Evolutionary conservation across 2,329 filamentous ascomycete species (phyloP).

Genomic region (Cladobotryum mycophilum): DNA sequence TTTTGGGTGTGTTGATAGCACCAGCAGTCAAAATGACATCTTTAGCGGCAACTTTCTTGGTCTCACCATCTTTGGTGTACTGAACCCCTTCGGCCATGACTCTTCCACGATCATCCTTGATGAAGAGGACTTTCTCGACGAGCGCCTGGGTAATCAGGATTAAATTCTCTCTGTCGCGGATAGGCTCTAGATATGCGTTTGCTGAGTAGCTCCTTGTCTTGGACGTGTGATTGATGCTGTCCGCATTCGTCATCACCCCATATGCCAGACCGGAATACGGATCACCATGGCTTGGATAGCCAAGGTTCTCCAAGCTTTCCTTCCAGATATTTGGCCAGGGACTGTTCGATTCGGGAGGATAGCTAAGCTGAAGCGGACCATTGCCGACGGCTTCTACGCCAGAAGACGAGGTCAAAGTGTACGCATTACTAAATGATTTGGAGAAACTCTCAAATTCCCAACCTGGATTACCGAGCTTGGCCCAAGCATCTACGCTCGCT

Average conservation of each 20-base stretch:
- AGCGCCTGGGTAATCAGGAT: slow-evolving; percentile 26
- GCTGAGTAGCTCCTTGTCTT: background rate
- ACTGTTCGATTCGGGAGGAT: background rate
- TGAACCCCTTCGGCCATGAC: slow-evolving; percentile 18
- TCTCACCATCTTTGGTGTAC: slow-evolving; percentile 10
- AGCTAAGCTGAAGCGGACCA: slow-evolving; percentile 19
- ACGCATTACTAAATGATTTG: slow-evolving; percentile 21
- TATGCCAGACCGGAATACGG: no score
- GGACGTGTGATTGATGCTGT: no score
- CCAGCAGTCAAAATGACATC: slow-evolving; percentile 40
- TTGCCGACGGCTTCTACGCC: slow-evolving; percentile 20
- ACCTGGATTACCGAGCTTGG: slow-evolving; percentile 19
- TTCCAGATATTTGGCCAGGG: slow-evolving; percentile 3
- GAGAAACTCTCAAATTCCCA: slow-evolving; percentile 21
- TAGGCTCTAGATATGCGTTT: slow-evolving; percentile 26
- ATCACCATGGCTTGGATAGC: no score
- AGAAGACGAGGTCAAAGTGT: slow-evolving; percentile 22
- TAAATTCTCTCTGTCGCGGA: slow-evolving; percentile 26
- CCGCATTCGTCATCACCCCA: no score
- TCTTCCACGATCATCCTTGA: background rate
- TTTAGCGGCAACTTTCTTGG: slow-evolving; percentile 19
- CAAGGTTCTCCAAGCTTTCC: slow-evolving; percentile 1
- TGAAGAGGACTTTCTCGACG: slow-evolving; percentile 27
- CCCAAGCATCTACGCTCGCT: slow-evolving; percentile 18
- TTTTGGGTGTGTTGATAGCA: slow-evolving; percentile 34